A percentile compares a stretch with the other conserved stretches of the same genome.
Evolutionary conservation across 306 rosid genomes (phyloP).

Genomic region (Casuarina equisetifolia): DNA sequence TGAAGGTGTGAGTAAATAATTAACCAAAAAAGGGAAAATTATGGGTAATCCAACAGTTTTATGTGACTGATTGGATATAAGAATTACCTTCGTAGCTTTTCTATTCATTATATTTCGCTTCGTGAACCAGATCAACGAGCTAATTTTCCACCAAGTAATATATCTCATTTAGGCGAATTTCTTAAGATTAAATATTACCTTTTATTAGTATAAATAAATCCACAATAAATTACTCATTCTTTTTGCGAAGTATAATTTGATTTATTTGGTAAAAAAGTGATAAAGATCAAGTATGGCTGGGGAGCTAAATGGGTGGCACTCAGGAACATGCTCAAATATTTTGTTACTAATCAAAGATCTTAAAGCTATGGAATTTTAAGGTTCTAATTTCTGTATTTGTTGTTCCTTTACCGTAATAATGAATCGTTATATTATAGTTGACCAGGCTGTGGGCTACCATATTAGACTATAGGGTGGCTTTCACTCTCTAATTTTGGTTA

Average conservation of each 20-base stretch:
- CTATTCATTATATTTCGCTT: neutral
- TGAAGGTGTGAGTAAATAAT: neutral
- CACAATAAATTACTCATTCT: neutral
- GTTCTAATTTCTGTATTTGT: neutral
- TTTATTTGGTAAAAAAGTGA: neutral
- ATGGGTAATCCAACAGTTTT: neutral
- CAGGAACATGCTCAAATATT: neutral
- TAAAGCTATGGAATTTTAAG: neutral
- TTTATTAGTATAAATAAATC: neutral
- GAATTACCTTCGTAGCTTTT: neutral
- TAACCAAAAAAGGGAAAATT: neutral
- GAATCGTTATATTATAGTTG: neutral
- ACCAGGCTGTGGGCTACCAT: neutral
- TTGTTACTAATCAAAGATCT: neutral
- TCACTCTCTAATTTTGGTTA: neutral
- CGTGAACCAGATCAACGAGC: neutral
- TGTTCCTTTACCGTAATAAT: neutral
- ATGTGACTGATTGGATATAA: neutral
- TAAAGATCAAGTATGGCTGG: neutral
- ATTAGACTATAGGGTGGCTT: neutral
- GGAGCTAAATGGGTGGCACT: neutral
- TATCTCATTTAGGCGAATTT: neutral
- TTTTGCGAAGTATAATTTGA: neutral
- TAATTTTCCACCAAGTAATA: neutral
- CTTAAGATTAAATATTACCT: neutral